Percentiles rank a stretch among this genome's conserved stretches.
These are phyloP conservation scores for Triticum timopheevii DNA, from an alignment of 176 grass and related monocot genomes.

Conservation along the genomic window DNA sequence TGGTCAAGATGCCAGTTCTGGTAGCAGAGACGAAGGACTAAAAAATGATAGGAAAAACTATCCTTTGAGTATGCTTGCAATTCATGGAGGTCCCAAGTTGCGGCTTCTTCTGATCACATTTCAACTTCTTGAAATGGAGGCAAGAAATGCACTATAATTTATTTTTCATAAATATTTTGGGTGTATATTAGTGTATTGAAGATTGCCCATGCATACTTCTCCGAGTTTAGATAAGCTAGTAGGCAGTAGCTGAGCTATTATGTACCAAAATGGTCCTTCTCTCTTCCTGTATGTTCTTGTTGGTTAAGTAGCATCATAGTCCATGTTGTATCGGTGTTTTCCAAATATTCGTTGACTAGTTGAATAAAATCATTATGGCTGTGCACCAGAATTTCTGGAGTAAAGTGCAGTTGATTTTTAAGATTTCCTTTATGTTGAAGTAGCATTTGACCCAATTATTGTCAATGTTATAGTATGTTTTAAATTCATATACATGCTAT, in stretches of 20 bases:
- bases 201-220: conserved; percentile 25
- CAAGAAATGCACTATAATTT: conserved; percentile 43
- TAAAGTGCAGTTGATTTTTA: neutral
- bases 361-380: conserved; percentile 5
- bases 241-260: conserved; percentile 1
- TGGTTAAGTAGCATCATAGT: neutral
- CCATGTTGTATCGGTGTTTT: conserved; percentile 14
- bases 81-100: conserved; percentile 73
- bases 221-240: conserved; percentile 20
- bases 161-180: conserved; percentile 18
- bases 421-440: neutral
- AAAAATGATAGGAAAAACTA: conserved; percentile 53
- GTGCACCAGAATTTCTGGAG: neutral
- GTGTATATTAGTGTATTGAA: conserved; percentile 11
- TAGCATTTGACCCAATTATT: neutral
- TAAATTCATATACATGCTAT: conserved; percentile 32
- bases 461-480: neutral
- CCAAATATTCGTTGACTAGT: neutral
- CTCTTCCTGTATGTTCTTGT: conserved; percentile 4
- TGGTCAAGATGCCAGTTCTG: conserved; percentile 29
- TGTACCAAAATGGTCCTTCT: neutral
- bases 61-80: conserved; percentile 84
- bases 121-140: conserved; percentile 76
- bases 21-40: conserved; percentile 27
- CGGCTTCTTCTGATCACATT: conserved; percentile 73